Evolutionary conservation across 2,329 filamentous ascomycete genomes (phyloP).

Genomic region (Penicillium sp.): DNA sequence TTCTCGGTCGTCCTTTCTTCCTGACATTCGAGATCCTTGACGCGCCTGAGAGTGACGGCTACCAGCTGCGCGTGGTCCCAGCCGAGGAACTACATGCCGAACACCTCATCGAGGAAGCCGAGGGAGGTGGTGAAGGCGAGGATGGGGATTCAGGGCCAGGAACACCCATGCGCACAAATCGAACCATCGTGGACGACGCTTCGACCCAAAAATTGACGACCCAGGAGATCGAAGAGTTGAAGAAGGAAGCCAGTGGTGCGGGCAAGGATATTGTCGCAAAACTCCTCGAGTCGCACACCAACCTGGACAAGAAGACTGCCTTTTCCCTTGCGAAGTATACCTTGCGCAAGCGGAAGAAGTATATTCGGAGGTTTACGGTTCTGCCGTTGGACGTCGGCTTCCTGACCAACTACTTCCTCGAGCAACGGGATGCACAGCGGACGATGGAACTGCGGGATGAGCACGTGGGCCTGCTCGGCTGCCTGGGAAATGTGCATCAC

Average conservation of each 20-base stretch:
- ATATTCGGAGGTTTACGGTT: constrained; percentile 82
- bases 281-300: constrained; percentile 84
- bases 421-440: constrained; percentile 76
- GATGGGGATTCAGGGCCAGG: constrained; percentile 37
- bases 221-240: constrained; percentile 70
- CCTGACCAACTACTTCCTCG: constrained; percentile 74
- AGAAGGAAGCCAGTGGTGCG: constrained; percentile 71
- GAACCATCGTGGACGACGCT: constrained; percentile 63
- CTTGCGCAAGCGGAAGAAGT: constrained; percentile 90
- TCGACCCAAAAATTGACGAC: constrained; percentile 73
- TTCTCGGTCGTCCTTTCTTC: constrained; percentile 89
- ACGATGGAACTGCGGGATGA: constrained; percentile 88
- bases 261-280: constrained; percentile 92
- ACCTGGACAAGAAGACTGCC: constrained; percentile 88
- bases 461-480: constrained; percentile 75
- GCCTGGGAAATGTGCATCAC: constrained; percentile 88
- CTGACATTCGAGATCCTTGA: constrained; percentile 89
- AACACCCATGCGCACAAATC: constrained; percentile 62
- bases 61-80: constrained; percentile 72
- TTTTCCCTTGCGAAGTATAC: constrained; percentile 97
- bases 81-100: constrained; percentile 83
- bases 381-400: constrained; percentile 78
- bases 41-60: constrained; percentile 63
- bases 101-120: constrained; percentile 57
- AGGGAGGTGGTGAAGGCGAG: constrained; percentile 40